Percentiles rank a stretch among this genome's conserved stretches.
These are phyloP conservation scores for Xylaria intraflava DNA, from an alignment of 495 filamentous ascomycete species.

Conservation along the genomic window DNA sequence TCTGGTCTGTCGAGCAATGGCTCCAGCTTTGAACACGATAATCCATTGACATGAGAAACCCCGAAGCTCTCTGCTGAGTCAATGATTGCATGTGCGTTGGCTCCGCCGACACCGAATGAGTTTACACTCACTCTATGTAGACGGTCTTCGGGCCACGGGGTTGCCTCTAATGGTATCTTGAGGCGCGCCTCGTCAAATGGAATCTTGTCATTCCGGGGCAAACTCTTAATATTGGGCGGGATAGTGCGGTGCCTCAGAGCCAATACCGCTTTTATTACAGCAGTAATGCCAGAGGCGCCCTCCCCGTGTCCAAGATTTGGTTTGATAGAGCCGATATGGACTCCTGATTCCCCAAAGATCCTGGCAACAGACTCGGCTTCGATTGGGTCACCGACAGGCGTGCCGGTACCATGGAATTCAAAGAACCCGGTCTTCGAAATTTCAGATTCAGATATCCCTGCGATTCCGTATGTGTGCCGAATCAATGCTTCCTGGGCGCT, in stretches of 20 bases:
- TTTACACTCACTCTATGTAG: slow-evolving; percentile 38
- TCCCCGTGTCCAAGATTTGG: slow-evolving; percentile 48
- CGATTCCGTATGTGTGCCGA: slow-evolving; percentile 37
- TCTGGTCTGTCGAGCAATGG: too few relatives aligned
- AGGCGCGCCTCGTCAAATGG: slow-evolving; percentile 12
- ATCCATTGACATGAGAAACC: too few relatives aligned
- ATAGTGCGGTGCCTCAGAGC: slow-evolving; percentile 41
- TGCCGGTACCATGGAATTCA: slow-evolving; percentile 40
- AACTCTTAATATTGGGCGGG: slow-evolving; percentile 22
- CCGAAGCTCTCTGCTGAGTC: too few relatives aligned
- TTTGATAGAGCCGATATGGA: slow-evolving; percentile 45
- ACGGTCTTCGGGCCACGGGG: neutral
- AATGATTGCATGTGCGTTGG: slow-evolving; percentile 39
- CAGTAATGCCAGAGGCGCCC: slow-evolving; percentile 38
- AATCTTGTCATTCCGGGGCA: slow-evolving; percentile 35
- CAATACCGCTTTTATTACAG: slow-evolving; percentile 42
- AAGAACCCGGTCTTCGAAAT: slow-evolving; percentile 28
- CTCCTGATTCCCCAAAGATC: slow-evolving; percentile 22
- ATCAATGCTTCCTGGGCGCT: slow-evolving; percentile 50
- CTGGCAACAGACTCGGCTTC: slow-evolving; percentile 9
- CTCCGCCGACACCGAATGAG: slow-evolving; percentile 47
- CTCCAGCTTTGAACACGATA: too few relatives aligned
- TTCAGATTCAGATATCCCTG: slow-evolving; percentile 27
- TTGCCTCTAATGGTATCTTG: neutral
- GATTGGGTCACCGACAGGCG: slow-evolving; percentile 39